A percentile compares a stretch with the other conserved stretches of the same genome.
phyloP scores from a whole-genome alignment of 805 yeast species.

The Cyberlindnera xylosilytica region DNA sequence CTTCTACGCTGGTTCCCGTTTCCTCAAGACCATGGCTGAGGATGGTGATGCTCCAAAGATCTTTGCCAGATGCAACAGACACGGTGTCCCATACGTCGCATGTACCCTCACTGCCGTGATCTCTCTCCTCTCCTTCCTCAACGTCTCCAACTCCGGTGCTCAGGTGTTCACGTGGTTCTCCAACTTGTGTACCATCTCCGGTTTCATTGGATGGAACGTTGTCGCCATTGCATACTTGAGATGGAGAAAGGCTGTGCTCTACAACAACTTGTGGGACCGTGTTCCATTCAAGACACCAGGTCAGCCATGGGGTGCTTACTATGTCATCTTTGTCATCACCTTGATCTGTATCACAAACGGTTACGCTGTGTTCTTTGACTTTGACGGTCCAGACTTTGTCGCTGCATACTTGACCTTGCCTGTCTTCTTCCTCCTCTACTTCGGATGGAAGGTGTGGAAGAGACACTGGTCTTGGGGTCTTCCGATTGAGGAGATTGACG shows the following conservation, averaged over 20 bases:
- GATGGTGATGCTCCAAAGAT: conserved; percentile 76
- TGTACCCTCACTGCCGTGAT: conserved; percentile 36
- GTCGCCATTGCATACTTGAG: conserved; percentile 64
- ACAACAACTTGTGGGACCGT: conserved; percentile 51
- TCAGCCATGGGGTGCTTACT: conserved; percentile 59
- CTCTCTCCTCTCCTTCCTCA: conserved; percentile 66
- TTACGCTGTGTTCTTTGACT: conserved; percentile 56
- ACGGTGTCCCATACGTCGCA: conserved; percentile 72
- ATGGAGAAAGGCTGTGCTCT: conserved; percentile 62
- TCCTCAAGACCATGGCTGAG: conserved; percentile 64
- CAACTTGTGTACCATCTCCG: conserved; percentile 73
- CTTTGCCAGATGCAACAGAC: conserved; percentile 48
- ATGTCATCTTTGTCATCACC: conserved; percentile 45
- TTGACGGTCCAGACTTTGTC: conserved; percentile 47
- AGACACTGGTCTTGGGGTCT: conserved; percentile 43
- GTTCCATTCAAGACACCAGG: conserved; percentile 53
- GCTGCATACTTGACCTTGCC: conserved; percentile 74
- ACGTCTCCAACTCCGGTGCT: conserved; percentile 53
- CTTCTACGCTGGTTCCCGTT: conserved; percentile 74
- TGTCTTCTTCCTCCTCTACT: conserved; percentile 47
- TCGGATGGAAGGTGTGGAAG: conserved; percentile 54
- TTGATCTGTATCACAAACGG: conserved; percentile 70
- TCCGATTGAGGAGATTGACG: conserved; percentile 58
- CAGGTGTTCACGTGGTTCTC: conserved; percentile 68
- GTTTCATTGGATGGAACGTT: conserved; percentile 73